Evolutionary conservation across 2,329 filamentous ascomycete genomes (phyloP).

Genomic region (Trichoderma sp.): DNA sequence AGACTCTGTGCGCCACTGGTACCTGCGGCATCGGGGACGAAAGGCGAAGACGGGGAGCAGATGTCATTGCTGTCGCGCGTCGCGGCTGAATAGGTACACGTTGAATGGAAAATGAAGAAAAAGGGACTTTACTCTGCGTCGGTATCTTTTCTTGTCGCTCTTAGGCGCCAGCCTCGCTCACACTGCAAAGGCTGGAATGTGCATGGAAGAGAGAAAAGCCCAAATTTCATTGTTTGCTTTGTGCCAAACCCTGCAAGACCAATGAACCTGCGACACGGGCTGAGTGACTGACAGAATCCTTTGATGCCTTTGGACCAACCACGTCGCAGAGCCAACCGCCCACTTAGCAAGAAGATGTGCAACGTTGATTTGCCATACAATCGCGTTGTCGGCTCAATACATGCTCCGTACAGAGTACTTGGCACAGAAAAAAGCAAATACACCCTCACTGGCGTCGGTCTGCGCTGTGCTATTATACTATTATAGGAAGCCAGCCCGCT

Average conservation of each 20-base stretch:
- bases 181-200: not conserved
- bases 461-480: no score
- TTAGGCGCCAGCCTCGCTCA: not conserved
- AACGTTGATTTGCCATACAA: not conserved
- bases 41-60: slow-evolving; percentile 9
- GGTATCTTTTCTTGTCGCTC: not conserved
- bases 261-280: not conserved
- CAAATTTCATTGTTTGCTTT: not conserved
- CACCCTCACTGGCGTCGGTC: not conserved
- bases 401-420: not conserved
- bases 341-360: not conserved
- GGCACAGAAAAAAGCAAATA: not conserved
- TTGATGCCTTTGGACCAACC: not conserved
- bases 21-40: not conserved
- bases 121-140: not conserved
- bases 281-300: not conserved
- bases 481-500: not conserved
- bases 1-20: not conserved
- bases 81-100: not conserved
- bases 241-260: not conserved
- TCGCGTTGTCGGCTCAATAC: not conserved
- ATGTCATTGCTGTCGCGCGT: not conserved
- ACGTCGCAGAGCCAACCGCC: not conserved
- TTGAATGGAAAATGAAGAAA: not conserved
- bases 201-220: not conserved